Evolutionary conservation across 106 monocot genomes (phyloP).

Genomic region (Dioscorea dumetorum): DNA sequence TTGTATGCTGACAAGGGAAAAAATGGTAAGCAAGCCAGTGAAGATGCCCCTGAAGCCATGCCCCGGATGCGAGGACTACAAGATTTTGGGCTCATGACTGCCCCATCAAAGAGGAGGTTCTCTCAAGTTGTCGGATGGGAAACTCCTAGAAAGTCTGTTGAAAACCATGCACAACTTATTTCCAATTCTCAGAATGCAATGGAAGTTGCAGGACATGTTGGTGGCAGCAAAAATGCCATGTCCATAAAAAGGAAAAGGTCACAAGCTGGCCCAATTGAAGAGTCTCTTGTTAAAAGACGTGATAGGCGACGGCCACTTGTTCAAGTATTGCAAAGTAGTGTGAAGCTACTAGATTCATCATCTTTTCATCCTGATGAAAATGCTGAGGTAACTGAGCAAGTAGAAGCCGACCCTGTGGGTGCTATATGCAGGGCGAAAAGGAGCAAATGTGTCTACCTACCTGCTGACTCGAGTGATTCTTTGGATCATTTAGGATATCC

Average conservation of each 20-base stretch:
- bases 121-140: conserved; percentile 23
- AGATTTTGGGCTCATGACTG: conserved; percentile 57
- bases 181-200: conserved; percentile 9
- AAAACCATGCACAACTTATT: conserved; percentile 20
- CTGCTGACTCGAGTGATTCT: conserved; percentile 34
- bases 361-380: conserved; percentile 15
- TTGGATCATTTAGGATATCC: conserved; percentile 30
- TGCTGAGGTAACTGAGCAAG: conserved; percentile 8
- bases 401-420: conserved; percentile 17
- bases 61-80: conserved; percentile 59
- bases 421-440: conserved; percentile 21
- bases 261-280: conserved; percentile 40
- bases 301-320: conserved; percentile 60
- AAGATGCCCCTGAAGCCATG: conserved; percentile 33
- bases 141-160: conserved; percentile 18
- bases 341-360: conserved; percentile 37
- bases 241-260: conserved; percentile 47
- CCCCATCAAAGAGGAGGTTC: conserved; percentile 52
- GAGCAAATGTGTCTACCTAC: conserved; percentile 24
- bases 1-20: conserved; percentile 16
- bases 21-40: conserved; percentile 21
- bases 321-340: conserved; percentile 78
- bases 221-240: conserved; percentile 20
- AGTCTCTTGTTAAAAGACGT: conserved; percentile 54
- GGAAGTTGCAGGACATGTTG: conserved; percentile 14